A percentile compares a stretch with the other conserved stretches of the same genome.
Evolutionary conservation across 352 stramenopile genomes (phyloP).

Genomic region (Peronospora farinosa): DNA sequence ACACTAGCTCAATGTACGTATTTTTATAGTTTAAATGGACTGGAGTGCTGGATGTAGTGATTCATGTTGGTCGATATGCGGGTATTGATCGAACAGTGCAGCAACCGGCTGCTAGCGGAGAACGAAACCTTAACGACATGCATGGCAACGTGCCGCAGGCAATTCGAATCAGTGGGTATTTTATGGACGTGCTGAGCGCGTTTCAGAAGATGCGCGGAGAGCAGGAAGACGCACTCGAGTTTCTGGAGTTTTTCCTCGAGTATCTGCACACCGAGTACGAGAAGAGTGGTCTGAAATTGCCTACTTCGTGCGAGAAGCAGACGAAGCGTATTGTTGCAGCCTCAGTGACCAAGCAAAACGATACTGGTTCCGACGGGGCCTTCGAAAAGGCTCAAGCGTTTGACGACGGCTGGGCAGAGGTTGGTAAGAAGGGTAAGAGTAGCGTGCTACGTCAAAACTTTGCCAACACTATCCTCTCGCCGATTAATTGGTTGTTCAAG

Average conservation of each 20-base stretch:
- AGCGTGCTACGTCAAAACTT: constrained; percentile 68
- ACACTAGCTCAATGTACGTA: constrained; percentile 58
- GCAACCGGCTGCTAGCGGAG: constrained; percentile 16
- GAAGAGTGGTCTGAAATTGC: constrained; percentile 53
- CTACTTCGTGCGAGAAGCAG: constrained; percentile 51
- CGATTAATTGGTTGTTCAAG: constrained; percentile 85
- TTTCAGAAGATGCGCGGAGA: constrained; percentile 80
- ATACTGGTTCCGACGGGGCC: constrained; percentile 1
- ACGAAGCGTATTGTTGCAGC: constrained; percentile 33
- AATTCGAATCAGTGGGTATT: constrained; percentile 77
- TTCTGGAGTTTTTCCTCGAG: constrained; percentile 83
- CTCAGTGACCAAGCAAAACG: constrained; percentile 6
- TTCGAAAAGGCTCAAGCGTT: constrained; percentile 29
- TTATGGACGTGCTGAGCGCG: constrained; percentile 72
- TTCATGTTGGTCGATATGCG: constrained; percentile 1
- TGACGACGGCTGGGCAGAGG: constrained; percentile 73
- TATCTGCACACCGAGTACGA: constrained; percentile 82
- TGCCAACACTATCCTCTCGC: constrained; percentile 54
- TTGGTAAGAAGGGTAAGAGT: constrained; percentile 71
- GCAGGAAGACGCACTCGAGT: constrained; percentile 81
- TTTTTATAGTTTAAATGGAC: not conserved
- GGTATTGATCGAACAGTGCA: constrained; percentile 23
- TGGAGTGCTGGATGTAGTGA: not conserved
- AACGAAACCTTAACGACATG: constrained; percentile 23
- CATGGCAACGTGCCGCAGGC: constrained; percentile 53